Base-by-base conservation (phyloP, 2,329 filamentous ascomycete species). In the Fusarium sp. region DNA sequence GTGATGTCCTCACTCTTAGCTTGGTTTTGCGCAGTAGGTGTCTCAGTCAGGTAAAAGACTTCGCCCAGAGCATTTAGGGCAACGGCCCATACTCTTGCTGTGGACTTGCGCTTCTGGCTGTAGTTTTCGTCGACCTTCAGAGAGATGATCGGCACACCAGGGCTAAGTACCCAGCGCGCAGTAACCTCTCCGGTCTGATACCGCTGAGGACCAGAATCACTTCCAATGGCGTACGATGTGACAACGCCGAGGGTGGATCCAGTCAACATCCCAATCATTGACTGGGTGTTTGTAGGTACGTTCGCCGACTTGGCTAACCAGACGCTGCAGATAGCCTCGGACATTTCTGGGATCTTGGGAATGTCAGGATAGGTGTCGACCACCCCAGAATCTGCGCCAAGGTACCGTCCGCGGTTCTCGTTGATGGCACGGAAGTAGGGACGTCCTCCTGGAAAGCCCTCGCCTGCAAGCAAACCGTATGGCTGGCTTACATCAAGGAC, bases 61-160 rank as follows among this genome's bases (percentile, higher is more conserved):
- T 99, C 96, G 2, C 96, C 96, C 10, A 99, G 84, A 0, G 96
- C 95, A 77, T 99, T 99, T 53, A 99, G 81, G n/a, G 90, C 93
- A 42, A 95, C 91, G n/a, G 93, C 94, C 94, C 94, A 98, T 14
- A 96, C 87, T 28, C 95, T 90, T 14, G 88, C 87, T 50, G 90
- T 84, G 6, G 87, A 82, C 76, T 91, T 90, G 31, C 95, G 90
- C 72, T 90, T 91, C 26, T 86, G 79, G 49, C 87, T 95, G 78
- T 94, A 96, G 53, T 89, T 89, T 28, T 97, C 94, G 74, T 99
- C 96, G 8, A 97, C 88, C 44, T 88, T 88, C 63, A 99, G 89
- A 2, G 90, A 88, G 55, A 98, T 87, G 65, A 99, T 96, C 0
- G 96, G 96, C 5, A 98, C 94, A 40, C 96, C 96, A 4, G 96